Percentiles rank a stretch among this genome's conserved stretches.
These are phyloP conservation scores for Endoconidiophora polonica DNA, from an alignment of 2,329 filamentous ascomycete genomes.

Conservation along the genomic window DNA sequence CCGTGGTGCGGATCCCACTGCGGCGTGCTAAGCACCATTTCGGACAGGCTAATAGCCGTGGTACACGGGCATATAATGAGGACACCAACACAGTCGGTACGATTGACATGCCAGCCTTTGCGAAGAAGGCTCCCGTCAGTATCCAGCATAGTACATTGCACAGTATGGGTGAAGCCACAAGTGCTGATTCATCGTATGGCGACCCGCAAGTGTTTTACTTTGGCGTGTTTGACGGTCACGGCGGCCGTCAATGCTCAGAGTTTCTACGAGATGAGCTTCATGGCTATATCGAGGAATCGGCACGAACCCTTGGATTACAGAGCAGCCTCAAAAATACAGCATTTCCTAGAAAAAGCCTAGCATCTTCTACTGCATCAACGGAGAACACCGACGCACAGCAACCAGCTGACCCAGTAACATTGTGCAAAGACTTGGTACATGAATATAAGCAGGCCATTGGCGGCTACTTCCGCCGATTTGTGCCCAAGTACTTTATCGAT, in stretches of 20 bases:
- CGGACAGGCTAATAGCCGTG: conserved; percentile 61
- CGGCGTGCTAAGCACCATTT: conserved; percentile 94
- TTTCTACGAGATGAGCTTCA: conserved; percentile 77
- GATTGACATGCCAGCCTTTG: conserved; percentile 83
- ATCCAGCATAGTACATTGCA: conserved; percentile 22
- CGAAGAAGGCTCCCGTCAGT: conserved; percentile 59
- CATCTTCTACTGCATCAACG: not conserved
- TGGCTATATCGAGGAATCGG: conserved; percentile 72
- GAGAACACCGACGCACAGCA: conserved; percentile 16
- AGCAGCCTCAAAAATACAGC: conserved; percentile 31
- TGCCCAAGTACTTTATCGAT: conserved; percentile 54
- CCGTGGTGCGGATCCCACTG: conserved; percentile 86
- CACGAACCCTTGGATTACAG: conserved; percentile 56
- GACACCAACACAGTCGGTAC: conserved; percentile 90
- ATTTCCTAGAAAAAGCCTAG: not conserved
- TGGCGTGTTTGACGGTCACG: conserved; percentile 90
- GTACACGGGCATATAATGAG: conserved; percentile 78
- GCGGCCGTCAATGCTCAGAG: conserved; percentile 71
- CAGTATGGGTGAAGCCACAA: conserved; percentile 42
- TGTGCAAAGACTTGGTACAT: conserved; percentile 55
- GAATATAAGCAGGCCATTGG: conserved; percentile 75
- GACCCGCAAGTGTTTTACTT: conserved; percentile 98
- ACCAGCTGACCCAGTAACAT: conserved; percentile 37
- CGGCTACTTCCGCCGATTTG: conserved; percentile 86
- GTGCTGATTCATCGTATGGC: conserved; percentile 60